Evolutionary conservation across 352 stramenopile species (phyloP).

Genomic region (Phytophthora sp.): DNA sequence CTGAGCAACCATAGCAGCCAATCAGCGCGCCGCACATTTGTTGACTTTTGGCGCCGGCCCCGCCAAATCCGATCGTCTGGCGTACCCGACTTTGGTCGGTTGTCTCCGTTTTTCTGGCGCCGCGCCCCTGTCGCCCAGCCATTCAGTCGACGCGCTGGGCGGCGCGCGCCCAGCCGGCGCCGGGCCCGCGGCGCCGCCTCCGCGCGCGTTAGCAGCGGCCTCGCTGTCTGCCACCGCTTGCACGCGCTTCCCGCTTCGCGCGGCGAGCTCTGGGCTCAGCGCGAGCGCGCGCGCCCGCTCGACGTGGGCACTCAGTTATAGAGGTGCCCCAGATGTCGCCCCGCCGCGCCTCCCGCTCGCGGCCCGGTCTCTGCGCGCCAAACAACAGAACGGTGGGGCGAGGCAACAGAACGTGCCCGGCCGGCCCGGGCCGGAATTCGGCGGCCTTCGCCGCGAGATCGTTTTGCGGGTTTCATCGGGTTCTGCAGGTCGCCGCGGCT

Average conservation of each 20-base stretch:
- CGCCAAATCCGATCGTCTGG: background rate
- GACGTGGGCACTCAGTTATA: too few relatives aligned
- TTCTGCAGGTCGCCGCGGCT: too few relatives aligned
- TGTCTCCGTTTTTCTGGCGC: conserved; percentile 13
- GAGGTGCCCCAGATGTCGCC: conserved; percentile 1
- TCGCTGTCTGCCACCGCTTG: too few relatives aligned
- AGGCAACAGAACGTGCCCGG: conserved; percentile 1
- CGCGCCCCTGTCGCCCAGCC: conserved; percentile 11
- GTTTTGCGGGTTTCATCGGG: too few relatives aligned
- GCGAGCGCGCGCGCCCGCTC: too few relatives aligned
- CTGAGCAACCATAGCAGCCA: too few relatives aligned
- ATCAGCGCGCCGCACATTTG: too few relatives aligned
- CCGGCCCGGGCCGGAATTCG: too few relatives aligned
- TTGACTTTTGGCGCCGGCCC: background rate
- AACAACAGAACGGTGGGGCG: conserved; percentile 1
- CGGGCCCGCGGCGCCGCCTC: too few relatives aligned
- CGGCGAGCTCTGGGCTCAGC: background rate
- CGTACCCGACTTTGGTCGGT: conserved; percentile 27
- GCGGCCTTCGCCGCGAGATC: too few relatives aligned
- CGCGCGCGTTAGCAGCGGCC: too few relatives aligned
- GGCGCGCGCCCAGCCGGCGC: background rate
- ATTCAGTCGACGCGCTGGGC: background rate
- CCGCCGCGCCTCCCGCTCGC: background rate
- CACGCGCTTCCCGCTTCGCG: too few relatives aligned
- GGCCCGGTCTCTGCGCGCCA: background rate